These are phyloP conservation scores for Tricladium varicosporioides DNA, from an alignment of 2,329 filamentous ascomycete species.

Conservation along the genomic window DNA sequence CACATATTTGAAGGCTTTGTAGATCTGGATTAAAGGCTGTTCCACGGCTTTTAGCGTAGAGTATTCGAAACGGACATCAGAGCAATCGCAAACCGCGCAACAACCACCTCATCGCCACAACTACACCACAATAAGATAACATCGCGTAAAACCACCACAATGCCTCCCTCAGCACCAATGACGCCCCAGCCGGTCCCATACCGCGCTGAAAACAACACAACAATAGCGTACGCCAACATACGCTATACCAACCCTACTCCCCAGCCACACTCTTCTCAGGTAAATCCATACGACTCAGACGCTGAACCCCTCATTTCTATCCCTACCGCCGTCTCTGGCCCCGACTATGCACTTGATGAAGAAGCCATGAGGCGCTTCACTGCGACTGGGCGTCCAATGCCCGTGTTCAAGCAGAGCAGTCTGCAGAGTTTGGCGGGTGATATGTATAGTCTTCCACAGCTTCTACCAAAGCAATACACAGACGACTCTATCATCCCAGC, in stretches of 20 bases:
- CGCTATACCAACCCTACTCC: not conserved
- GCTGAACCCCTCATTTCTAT: slow-evolving; percentile 24
- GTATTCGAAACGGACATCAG: no score
- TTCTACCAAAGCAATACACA: slow-evolving; percentile 27
- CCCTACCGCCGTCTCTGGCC: not conserved
- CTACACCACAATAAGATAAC: no score
- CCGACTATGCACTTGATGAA: slow-evolving; percentile 2
- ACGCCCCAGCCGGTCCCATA: no score
- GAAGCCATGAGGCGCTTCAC: slow-evolving; percentile 24
- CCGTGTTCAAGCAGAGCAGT: slow-evolving; percentile 12
- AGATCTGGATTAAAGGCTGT: no score
- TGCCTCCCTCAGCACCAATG: no score
- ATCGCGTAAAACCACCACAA: no score
- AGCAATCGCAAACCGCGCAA: no score
- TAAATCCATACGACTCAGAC: slow-evolving; percentile 24
- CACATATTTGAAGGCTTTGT: no score
- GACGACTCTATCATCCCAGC: slow-evolving; percentile 34
- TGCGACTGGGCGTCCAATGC: slow-evolving; percentile 27
- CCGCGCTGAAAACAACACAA: slow-evolving; percentile 8
- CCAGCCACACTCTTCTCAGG: not conserved
- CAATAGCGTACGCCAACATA: slow-evolving; percentile 3
- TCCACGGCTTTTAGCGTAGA: no score
- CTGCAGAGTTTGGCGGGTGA: slow-evolving; percentile 17
- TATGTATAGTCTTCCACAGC: slow-evolving; percentile 24
- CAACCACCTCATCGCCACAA: no score